Evolutionary conservation across 306 rosid species (phyloP), one percentile per base, ranked within the genome.

Genomic region (Cucurbita maxima): DNA sequence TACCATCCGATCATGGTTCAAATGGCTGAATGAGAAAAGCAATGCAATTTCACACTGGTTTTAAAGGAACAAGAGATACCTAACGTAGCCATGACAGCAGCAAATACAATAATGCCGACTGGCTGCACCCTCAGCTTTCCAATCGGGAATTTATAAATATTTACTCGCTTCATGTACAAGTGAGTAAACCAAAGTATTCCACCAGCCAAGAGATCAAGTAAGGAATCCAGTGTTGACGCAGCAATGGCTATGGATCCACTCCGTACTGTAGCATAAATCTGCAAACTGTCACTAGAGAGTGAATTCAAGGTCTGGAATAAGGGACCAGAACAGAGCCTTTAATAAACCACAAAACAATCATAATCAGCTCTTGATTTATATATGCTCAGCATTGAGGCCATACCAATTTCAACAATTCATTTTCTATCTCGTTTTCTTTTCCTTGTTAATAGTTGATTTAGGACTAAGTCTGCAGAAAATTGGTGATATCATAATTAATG

Each of bases 161-260:
- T 94, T 59, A 87, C 77, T 74, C 48, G 87, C 81, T 85, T 94
- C 99, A 94, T 94, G 57, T 97, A 73, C 70, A 89, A 9, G 84
- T 94, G 99, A 44, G 96, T 88, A 79, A 86, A 94, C 97, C 97
- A 91, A 16, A 94, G 99, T 75, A 94, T 89, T 9, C 96, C 97
- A 75, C 97, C 99, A 30, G 99, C 96, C 87, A 86, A 71, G 59
- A 86, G 83, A 77, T 86, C 87, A 6, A 86, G 85, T 76, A 94
- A 75, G 3, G 89, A 86, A 72, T 86, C 89, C 37, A 86, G 77
- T 43, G 89, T 86, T 16, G 89, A 86, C 16, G 89, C 89, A n/a
- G 89, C 87, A 41, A 86, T 83, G 77, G 89, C 89, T 67, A 86
- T 60, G 22, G 89, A 86, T 38, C 87, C 87, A 81, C 85, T 86